Base-by-base conservation (phyloP, 257 asterid species). In the Forsythia viridissima region DNA sequence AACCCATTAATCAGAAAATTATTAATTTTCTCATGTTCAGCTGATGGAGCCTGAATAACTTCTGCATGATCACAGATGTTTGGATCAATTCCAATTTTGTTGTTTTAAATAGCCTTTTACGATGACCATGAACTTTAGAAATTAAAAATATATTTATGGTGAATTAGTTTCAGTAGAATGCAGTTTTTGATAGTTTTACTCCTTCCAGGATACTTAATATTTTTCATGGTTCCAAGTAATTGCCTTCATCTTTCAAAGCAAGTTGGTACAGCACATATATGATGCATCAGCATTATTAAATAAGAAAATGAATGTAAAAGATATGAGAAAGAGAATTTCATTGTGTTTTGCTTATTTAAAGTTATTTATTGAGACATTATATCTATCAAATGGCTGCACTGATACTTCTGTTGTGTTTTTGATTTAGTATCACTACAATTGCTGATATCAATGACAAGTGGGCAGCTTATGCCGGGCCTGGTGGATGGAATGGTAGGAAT, bases 391-490 rank as follows among this genome's bases (percentile, higher is more conserved):
- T 52, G 65, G 24, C 70, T 15, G 70, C 13, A 21, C 16, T 63
- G 40, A 63, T 21, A 24, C 48, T 74, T 72, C 24, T 79, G 39
- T 70, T 80, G 5, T 43, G 41, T 34, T 57, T 76, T 75, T 83
- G 72, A 65, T 87, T 85, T 85, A 96, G 99, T 91, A 93, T 96
- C 97, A 93, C 97, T 44, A 77, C 87, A 8, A 88, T 92, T 76
- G 98, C 99, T 72, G 99, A 96, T 82, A 84, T 93, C 82, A 96
- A 96, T 80, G 89, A 96, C 88, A 90, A 93, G 86, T 96, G 98
- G 99, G 98, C 98, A 5, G 89, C 98, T 39, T 96, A 92, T 81
- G 99, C 99, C 1, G 99, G 99, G 30, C 99, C 99, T 38, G 99
- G 99, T 69, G 99, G 98, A 85, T 96, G 99, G 99, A 96, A 96